Base-by-base conservation (phyloP, 2,329 filamentous ascomycete species). In the Stemphylium lycopersici region DNA sequence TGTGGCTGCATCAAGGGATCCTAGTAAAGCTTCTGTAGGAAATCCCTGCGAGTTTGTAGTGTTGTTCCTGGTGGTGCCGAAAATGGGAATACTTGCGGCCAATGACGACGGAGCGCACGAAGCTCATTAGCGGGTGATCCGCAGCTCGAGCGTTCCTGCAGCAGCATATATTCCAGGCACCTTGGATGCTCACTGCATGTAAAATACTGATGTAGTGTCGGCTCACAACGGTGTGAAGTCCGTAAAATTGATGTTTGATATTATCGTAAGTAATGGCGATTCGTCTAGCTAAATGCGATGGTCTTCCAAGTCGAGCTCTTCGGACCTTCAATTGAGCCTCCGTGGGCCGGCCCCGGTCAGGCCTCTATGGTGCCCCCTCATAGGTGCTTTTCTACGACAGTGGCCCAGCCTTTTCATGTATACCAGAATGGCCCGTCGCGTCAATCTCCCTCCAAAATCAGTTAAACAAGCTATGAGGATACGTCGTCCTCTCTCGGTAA, bases 391-490 rank as follows among this genome's bases (percentile, higher is more conserved):
- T 47, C 48, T 36, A 41, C 34, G 22, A 51, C 24, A 32, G 40
- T 49, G 32, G 37, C 47, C 47, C 37, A 37, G 47, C 42, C 48
- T 49, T 34, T 47, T 36, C 50, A 50, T 52, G 29, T 48, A 39
- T 56, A 24, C 22, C 59, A 49, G 53, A 44, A 48, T 26, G 36
- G 33, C 51, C 45, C 42, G n/a, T 24, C 18, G 15, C n/a, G 44
- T n/a, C 16, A 22, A 10, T 31, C 10, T 31, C 10, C 5, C 38
- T 26, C n/a, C 13, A 39, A 40, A 44, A 20, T 20, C 33, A 53
- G 38, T 62, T 59, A 62, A 62, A 54, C 38, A 49, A 48, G 26
- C 22, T 57, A 54, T 36, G 10, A 37, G 48, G 50, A 48, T 31
- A 42, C 34, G 33, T 34, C 6, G 36, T 34, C 51, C 34, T 33